Evolutionary conservation across 202 grass and related monocot genomes (phyloP).

Genomic region (Cymbopogon flexuosus): DNA sequence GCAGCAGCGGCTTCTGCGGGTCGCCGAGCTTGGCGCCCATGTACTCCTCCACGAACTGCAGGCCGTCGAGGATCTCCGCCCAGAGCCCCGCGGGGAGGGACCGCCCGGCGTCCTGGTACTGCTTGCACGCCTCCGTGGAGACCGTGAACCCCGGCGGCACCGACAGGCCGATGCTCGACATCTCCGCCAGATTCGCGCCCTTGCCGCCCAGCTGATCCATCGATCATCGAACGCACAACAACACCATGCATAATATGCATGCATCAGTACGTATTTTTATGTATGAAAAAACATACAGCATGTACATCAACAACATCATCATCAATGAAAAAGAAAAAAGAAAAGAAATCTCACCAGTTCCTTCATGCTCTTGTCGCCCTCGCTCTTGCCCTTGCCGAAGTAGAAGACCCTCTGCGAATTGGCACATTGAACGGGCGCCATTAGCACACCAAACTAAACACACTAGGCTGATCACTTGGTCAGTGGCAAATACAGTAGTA

Average conservation of each 20-base stretch:
- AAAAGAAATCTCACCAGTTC: conserved; percentile 40
- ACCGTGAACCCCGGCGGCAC: conserved; percentile 97
- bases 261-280: neutral
- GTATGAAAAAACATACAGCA: neutral
- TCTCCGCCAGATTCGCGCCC: conserved; percentile 95
- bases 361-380: conserved; percentile 93
- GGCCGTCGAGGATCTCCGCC: conserved; percentile 76
- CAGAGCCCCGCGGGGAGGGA: conserved; percentile 62
- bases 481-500: neutral
- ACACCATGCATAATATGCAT: neutral
- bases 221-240: too few species aligned
- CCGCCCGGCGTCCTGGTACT: conserved; percentile 63
- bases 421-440: conserved; percentile 54
- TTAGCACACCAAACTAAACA: conserved; percentile 11
- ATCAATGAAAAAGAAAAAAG: too few species aligned
- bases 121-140: conserved; percentile 92
- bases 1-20: conserved; percentile 58
- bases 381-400: conserved; percentile 98
- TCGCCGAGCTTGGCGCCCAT: conserved; percentile 67
- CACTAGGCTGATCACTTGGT: neutral
- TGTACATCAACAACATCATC: neutral
- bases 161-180: conserved; percentile 95
- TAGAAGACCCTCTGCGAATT: conserved; percentile 67
- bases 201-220: conserved; percentile 69
- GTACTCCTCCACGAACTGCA: conserved; percentile 58